A percentile compares a stretch with the other conserved stretches of the same genome.
Conservation (phyloP, 1,139 yeast species). For the Spencermartinsiella ligniputridi region DNA sequence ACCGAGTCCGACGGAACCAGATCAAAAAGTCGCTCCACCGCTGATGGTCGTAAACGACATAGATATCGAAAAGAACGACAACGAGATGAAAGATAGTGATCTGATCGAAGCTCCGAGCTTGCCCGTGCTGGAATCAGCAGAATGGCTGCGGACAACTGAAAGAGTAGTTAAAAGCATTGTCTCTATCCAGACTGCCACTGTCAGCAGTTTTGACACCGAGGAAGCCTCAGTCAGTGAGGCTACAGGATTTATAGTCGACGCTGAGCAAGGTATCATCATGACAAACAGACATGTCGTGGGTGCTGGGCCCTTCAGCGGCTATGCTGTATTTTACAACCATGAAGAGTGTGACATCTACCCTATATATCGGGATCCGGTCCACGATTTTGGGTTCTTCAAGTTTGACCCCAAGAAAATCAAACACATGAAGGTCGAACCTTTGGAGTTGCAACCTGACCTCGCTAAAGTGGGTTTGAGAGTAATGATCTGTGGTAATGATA, state of each 20-base stretch:
- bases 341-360: constrained; percentile 89
- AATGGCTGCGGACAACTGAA: constrained; percentile 81
- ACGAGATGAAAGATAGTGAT: background rate
- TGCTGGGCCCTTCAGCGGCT: constrained; percentile 89
- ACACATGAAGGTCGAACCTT: constrained; percentile 64
- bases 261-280: constrained; percentile 71
- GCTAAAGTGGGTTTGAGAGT: constrained; percentile 90
- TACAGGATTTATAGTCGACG: constrained; percentile 92
- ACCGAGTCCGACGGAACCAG: background rate
- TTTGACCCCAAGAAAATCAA: constrained; percentile 70
- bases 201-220: constrained; percentile 85
- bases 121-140: constrained; percentile 23
- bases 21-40: background rate
- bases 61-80: background rate
- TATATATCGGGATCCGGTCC: constrained; percentile 50
- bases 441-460: constrained; percentile 70
- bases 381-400: constrained; percentile 83
- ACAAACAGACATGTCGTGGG: constrained; percentile 95
- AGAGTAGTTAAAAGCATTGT: constrained; percentile 83
- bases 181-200: constrained; percentile 82
- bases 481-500: constrained; percentile 93
- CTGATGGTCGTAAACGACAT: background rate
- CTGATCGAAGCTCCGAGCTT: background rate
- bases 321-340: constrained; percentile 89
- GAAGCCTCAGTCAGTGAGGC: constrained; percentile 77